Conservation (phyloP, 768 basidiomycete species). For the Collybiopsis luxurians region DNA sequence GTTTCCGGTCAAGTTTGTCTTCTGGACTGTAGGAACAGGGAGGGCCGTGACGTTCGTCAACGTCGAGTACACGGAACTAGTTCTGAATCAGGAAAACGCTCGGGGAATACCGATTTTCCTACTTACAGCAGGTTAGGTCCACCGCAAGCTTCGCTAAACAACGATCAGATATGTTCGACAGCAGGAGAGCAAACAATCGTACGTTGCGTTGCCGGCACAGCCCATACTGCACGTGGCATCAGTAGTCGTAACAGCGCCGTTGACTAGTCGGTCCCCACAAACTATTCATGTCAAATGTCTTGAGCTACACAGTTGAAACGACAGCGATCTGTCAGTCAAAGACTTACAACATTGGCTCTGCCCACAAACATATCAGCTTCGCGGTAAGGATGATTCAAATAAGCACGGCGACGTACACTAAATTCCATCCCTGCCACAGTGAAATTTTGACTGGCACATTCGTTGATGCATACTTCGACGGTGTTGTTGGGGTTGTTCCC, state of each 20-base stretch:
- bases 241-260: slow-evolving; percentile 51
- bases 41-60: slow-evolving; percentile 47
- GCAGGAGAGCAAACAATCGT: slow-evolving; percentile 17
- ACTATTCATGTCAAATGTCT: slow-evolving; percentile 34
- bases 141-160: slow-evolving; percentile 62
- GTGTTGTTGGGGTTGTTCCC: slow-evolving; percentile 42
- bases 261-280: slow-evolving; percentile 66
- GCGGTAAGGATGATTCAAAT: slow-evolving; percentile 2
- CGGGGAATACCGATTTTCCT: not conserved
- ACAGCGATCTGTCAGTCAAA: not conserved
- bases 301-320: not conserved
- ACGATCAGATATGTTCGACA: not conserved
- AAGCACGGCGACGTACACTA: slow-evolving; percentile 35
- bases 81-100: not conserved
- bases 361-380: slow-evolving; percentile 6
- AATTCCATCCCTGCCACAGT: slow-evolving; percentile 73
- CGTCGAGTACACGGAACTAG: slow-evolving; percentile 57
- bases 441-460: slow-evolving; percentile 55
- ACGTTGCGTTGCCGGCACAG: slow-evolving; percentile 70
- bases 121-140: slow-evolving; percentile 56
- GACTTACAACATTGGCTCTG: slow-evolving; percentile 45
- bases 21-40: slow-evolving; percentile 58
- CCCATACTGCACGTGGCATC: slow-evolving; percentile 66
- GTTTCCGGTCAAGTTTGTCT: slow-evolving; percentile 55
- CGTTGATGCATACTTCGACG: slow-evolving; percentile 57